Percentiles rank a stretch among this genome's conserved stretches.
phyloP scores from a whole-genome alignment of 805 yeast genomes.

The Alloascoidea hylecoeti region DNA sequence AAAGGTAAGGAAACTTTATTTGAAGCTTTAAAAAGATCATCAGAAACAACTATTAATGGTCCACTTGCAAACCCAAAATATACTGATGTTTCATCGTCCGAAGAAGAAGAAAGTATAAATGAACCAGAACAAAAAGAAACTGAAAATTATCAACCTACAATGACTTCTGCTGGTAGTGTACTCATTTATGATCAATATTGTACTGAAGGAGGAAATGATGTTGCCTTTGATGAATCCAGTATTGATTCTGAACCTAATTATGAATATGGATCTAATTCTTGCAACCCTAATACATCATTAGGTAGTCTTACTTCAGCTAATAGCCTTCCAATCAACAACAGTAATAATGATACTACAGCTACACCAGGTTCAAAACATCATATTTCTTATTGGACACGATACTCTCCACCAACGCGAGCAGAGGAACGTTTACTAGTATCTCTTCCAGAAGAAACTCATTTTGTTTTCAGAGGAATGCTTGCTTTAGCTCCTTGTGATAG shows the following conservation, averaged over 20 bases:
- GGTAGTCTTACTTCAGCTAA: no score
- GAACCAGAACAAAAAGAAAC: not conserved
- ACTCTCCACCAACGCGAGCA: not conserved
- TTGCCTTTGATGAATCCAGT: not conserved
- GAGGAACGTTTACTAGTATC: not conserved
- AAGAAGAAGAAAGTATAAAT: not conserved
- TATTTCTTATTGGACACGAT: not conserved
- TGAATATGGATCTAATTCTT: not conserved
- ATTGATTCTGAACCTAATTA: not conserved
- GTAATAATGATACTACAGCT: not conserved
- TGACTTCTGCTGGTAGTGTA: not conserved
- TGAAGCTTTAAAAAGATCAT: not conserved
- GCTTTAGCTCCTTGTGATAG: slow-evolving; percentile 2
- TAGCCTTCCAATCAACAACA: no score
- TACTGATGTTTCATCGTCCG: not conserved
- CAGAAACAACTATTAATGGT: not conserved
- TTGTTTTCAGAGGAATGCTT: slow-evolving; percentile 2
- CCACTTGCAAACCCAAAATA: not conserved
- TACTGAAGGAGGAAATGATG: not conserved
- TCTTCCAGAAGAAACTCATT: not conserved
- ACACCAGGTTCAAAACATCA: not conserved
- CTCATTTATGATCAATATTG: not conserved
- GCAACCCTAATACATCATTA: not conserved
- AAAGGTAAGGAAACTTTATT: slow-evolving; percentile 37
- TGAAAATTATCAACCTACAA: no score